These are phyloP conservation scores for Alternaria longipes DNA, from an alignment of 2,329 filamentous ascomycete species.

Conservation along the genomic window DNA sequence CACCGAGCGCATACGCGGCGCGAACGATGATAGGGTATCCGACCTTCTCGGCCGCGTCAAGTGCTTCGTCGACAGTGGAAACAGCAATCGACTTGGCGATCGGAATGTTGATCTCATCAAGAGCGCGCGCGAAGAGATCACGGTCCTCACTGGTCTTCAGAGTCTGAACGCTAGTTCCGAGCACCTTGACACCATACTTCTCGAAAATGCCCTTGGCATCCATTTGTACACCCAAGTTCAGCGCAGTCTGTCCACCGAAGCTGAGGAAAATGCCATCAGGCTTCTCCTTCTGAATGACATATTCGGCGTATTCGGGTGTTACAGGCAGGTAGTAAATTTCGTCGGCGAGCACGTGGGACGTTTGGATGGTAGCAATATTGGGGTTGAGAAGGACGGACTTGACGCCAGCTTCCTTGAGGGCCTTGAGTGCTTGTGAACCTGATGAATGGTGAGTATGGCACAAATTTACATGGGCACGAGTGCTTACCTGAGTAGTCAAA, in stretches of 20 bases:
- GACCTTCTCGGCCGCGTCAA: conserved; percentile 84
- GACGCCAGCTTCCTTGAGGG: conserved; percentile 93
- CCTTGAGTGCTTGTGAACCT: conserved; percentile 97
- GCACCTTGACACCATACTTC: conserved; percentile 92
- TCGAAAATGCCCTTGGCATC: conserved; percentile 95
- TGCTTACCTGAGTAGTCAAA: conserved; percentile 93
- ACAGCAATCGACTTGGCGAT: conserved; percentile 97
- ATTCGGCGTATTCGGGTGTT: conserved; percentile 95
- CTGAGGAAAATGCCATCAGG: conserved; percentile 97
- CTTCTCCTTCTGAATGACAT: conserved; percentile 95
- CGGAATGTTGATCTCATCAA: conserved; percentile 97
- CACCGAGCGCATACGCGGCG: conserved; percentile 94
- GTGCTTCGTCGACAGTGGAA: conserved; percentile 86
- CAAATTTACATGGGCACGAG: background rate
- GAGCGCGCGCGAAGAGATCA: conserved; percentile 92
- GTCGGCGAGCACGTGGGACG: conserved; percentile 92
- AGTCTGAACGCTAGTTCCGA: conserved; percentile 93
- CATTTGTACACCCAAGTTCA: conserved; percentile 98
- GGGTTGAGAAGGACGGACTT: conserved; percentile 94
- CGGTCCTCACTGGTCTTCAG: conserved; percentile 95
- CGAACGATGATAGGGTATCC: conserved; percentile 98
- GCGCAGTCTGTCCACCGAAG: conserved; percentile 95
- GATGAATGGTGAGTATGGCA: conserved; percentile 28
- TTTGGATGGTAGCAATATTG: conserved; percentile 98
- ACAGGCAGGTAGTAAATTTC: conserved; percentile 99